phyloP scores from a whole-genome alignment of 129 eudicot species.

The Pseudognaphalium luteoalbum region DNA sequence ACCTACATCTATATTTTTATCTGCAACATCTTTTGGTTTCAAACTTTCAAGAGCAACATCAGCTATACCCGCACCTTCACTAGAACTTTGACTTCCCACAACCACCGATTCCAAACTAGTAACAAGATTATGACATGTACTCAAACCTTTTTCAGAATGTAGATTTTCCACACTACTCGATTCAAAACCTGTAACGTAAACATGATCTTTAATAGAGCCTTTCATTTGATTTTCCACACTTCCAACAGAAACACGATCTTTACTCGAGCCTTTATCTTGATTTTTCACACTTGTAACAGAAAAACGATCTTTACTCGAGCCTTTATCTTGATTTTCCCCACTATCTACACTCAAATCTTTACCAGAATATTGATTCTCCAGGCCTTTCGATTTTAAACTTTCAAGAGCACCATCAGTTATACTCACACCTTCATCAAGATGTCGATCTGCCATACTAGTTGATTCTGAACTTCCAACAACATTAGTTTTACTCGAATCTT shows the following conservation, averaged over 20 bases:
- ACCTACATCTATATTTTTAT: constrained; percentile 13
- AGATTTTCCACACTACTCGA: neutral
- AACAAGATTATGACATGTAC: neutral
- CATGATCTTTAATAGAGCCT: neutral
- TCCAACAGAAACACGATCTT: neutral
- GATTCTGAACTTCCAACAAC: neutral
- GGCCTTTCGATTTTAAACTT: neutral
- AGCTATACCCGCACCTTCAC: constrained; percentile 10
- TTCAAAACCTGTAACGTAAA: constrained; percentile 3
- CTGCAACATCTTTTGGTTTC: constrained; percentile 1
- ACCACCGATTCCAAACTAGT: neutral
- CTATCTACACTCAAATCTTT: neutral
- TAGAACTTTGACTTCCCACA: constrained; percentile 1
- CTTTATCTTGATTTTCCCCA: constrained; percentile 18
- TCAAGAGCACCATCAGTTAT: constrained; percentile 10
- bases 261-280: neutral
- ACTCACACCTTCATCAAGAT: constrained; percentile 7
- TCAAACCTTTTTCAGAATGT: neutral
- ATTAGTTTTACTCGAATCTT: neutral
- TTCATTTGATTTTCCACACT: constrained; percentile 16
- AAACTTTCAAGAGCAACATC: constrained; percentile 10
- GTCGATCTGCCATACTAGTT: constrained; percentile 10
- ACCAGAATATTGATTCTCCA: neutral
- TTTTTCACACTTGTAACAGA: neutral
- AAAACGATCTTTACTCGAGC: constrained; percentile 1